phyloP scores from a whole-genome alignment of 257 asterid species.

The Plantago elongata region DNA sequence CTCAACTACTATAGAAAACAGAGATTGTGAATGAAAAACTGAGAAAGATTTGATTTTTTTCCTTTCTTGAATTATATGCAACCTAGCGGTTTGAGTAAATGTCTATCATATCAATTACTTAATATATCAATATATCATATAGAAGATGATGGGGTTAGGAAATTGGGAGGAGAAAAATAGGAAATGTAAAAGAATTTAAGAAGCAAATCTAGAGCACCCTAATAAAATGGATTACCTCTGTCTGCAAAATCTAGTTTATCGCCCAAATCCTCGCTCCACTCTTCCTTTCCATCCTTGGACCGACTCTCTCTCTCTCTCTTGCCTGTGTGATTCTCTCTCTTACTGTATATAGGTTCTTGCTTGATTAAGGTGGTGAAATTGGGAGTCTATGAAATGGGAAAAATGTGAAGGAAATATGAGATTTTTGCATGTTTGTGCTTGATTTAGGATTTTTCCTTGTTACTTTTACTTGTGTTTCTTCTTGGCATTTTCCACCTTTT shows the following conservation, averaged over 20 bases:
- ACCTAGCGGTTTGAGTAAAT: too few relatives aligned
- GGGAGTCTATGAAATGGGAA: slow-evolving; percentile 27
- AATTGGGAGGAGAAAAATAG: background rate
- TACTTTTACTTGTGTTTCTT: slow-evolving; percentile 8
- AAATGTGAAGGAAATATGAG: slow-evolving; percentile 25
- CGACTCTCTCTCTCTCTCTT: slow-evolving; percentile 30
- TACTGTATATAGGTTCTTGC: slow-evolving; percentile 18
- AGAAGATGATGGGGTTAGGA: background rate
- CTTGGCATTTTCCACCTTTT: too few relatives aligned
- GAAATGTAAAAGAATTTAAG: too few relatives aligned
- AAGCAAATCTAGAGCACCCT: slow-evolving; percentile 51
- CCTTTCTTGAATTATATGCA: too few relatives aligned
- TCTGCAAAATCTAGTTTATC: slow-evolving; percentile 37
- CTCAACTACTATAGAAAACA: slow-evolving; percentile 24
- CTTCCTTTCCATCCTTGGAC: slow-evolving; percentile 30
- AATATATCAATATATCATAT: too few relatives aligned
- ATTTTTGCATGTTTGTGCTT: slow-evolving; percentile 33
- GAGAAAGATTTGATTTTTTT: background rate
- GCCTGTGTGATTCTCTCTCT: slow-evolving; percentile 7
- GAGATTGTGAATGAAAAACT: slow-evolving; percentile 10
- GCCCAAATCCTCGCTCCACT: slow-evolving; percentile 53
- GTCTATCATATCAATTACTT: too few relatives aligned
- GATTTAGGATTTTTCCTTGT: slow-evolving; percentile 22
- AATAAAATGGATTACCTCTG: slow-evolving; percentile 34
- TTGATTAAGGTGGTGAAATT: background rate